A percentile compares a stretch with the other conserved stretches of the same genome.
Evolutionary conservation across 1,284 basidiomycete species (phyloP).

Genomic region (Phylloporus sp.): DNA sequence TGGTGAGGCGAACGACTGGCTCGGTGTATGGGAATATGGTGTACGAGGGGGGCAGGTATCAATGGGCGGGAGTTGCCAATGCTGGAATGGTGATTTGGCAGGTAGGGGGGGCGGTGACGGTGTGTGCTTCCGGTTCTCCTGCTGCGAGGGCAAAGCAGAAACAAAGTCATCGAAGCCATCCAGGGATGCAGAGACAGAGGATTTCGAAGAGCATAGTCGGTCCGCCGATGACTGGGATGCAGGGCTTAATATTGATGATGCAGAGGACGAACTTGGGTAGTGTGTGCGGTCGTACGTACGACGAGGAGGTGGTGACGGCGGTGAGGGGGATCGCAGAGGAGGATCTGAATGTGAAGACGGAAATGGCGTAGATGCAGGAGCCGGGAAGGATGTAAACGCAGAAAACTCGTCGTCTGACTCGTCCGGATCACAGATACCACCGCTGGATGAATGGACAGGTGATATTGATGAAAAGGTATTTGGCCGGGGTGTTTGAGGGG

Average conservation of each 20-base stretch:
- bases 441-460: constrained; percentile 9
- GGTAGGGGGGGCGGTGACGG: constrained; percentile 55
- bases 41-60: constrained; percentile 20
- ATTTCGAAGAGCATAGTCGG: constrained; percentile 25
- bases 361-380: constrained; percentile 17
- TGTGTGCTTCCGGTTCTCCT: constrained; percentile 33
- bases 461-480: neutral
- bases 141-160: constrained; percentile 32
- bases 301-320: constrained; percentile 40
- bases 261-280: constrained; percentile 35
- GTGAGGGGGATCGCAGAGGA: constrained; percentile 25
- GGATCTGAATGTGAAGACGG: constrained; percentile 14
- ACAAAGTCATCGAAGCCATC: constrained; percentile 59
- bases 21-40: constrained; percentile 29
- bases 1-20: constrained; percentile 28
- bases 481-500: constrained; percentile 41
- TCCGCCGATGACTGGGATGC: constrained; percentile 36
- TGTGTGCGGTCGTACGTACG: constrained; percentile 37
- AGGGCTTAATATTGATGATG: constrained; percentile 39
- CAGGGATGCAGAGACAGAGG: constrained; percentile 39
- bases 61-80: constrained; percentile 12
- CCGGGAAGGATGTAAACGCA: constrained; percentile 36
- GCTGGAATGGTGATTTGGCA: constrained; percentile 40
- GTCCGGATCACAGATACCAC: constrained; percentile 13
- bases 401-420: constrained; percentile 42